Conservation (phyloP, 192 early-diverging fungal species). For the Backusella tarrabulga region DNA sequence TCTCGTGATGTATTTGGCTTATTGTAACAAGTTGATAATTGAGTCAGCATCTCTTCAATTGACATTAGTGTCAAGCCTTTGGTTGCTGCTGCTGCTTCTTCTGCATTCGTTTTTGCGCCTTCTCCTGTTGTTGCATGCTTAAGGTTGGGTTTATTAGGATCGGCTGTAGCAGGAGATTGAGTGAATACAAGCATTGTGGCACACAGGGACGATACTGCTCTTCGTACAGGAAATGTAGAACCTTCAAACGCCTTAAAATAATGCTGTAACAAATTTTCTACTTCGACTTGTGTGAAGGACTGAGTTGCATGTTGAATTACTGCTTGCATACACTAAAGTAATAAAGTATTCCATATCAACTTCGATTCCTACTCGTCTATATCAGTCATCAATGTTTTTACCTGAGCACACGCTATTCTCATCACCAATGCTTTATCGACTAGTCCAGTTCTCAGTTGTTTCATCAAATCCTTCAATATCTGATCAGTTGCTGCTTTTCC, state of each 20-base stretch:
- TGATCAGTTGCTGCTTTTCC: constrained; percentile 69
- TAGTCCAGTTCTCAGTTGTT: constrained; percentile 60
- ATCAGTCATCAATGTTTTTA: constrained; percentile 21
- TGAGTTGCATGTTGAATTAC: constrained; percentile 31
- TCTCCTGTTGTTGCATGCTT: constrained; percentile 30
- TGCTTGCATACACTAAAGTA: constrained; percentile 35
- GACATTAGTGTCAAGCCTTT: constrained; percentile 38
- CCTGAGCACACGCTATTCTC: constrained; percentile 63
- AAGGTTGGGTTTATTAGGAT: constrained; percentile 32
- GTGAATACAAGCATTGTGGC: constrained; percentile 54
- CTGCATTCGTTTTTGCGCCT: not conserved
- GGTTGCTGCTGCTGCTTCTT: constrained; percentile 9
- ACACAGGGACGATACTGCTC: constrained; percentile 47
- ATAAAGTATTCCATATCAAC: not conserved
- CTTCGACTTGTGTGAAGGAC: constrained; percentile 50
- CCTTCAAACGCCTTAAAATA: constrained; percentile 53
- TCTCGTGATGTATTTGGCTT: constrained; percentile 65
- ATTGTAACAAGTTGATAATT: constrained; percentile 63
- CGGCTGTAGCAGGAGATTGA: constrained; percentile 40
- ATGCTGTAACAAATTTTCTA: constrained; percentile 46
- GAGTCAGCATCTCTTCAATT: constrained; percentile 65
- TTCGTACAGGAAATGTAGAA: constrained; percentile 46
- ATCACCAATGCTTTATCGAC: constrained; percentile 73
- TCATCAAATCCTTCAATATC: constrained; percentile 71
- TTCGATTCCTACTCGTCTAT: not conserved